Conservation (phyloP, 805 yeast species). For the Sugiyamaella mastotermitis region DNA sequence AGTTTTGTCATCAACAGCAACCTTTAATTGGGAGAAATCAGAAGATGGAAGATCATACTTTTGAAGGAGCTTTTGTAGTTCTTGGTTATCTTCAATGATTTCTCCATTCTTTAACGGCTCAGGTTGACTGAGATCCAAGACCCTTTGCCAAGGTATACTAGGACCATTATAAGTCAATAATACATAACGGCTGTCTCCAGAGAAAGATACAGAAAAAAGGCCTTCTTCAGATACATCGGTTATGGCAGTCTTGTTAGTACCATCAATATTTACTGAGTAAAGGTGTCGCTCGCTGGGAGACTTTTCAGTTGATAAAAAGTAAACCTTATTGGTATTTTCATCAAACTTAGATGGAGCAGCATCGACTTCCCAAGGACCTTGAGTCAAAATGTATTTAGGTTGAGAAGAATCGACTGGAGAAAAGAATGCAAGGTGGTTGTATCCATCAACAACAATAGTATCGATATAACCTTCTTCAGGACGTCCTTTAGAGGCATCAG, state of each 20-base stretch:
- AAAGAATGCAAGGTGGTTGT: slow-evolving; percentile 77
- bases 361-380: slow-evolving; percentile 89
- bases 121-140: slow-evolving; percentile 50
- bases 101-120: slow-evolving; percentile 28
- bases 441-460: slow-evolving; percentile 43
- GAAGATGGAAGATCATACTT: slow-evolving; percentile 54
- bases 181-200: slow-evolving; percentile 70
- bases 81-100: slow-evolving; percentile 26
- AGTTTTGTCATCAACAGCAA: slow-evolving; percentile 38
- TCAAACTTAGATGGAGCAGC: slow-evolving; percentile 52
- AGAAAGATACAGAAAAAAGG: slow-evolving; percentile 66
- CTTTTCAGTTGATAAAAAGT: slow-evolving; percentile 67
- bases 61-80: slow-evolving; percentile 21
- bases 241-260: slow-evolving; percentile 36
- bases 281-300: slow-evolving; percentile 82
- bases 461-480: slow-evolving; percentile 73
- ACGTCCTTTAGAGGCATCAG: slow-evolving; percentile 38
- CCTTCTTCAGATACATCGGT: slow-evolving; percentile 55
- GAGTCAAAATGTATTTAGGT: slow-evolving; percentile 52
- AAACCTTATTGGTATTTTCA: slow-evolving; percentile 44
- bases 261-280: slow-evolving; percentile 57
- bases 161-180: slow-evolving; percentile 76
- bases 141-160: slow-evolving; percentile 66
- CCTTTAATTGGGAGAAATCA: slow-evolving; percentile 39
- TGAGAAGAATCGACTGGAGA: slow-evolving; percentile 56